These are phyloP conservation scores for Skeletonema tropicum DNA, from an alignment of 108 stramenopile genomes.

Conservation along the genomic window DNA sequence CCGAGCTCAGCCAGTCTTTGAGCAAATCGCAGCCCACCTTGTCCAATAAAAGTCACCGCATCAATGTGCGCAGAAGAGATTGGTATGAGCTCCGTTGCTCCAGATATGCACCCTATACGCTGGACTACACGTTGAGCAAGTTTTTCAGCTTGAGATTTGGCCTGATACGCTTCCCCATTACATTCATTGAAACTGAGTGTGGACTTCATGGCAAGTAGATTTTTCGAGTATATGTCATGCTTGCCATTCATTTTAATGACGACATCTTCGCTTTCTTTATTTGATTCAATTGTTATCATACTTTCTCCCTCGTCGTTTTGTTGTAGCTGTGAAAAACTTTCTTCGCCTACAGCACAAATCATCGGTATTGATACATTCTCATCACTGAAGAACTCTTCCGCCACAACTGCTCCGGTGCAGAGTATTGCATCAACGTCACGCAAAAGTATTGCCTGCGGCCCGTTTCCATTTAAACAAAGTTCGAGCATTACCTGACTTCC, in stretches of 20 bases:
- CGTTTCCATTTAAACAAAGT: conserved; percentile 66
- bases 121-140: conserved; percentile 57
- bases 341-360: conserved; percentile 27
- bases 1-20: conserved; percentile 62
- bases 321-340: conserved; percentile 23
- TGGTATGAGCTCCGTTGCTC: conserved; percentile 30
- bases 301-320: no score
- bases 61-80: conserved; percentile 76
- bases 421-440: conserved; percentile 69
- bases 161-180: neutral
- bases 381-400: conserved; percentile 65
- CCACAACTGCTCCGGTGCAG: conserved; percentile 73
- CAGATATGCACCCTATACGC: conserved; percentile 59
- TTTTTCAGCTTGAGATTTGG: conserved; percentile 43
- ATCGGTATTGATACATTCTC: conserved; percentile 28
- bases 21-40: conserved; percentile 71
- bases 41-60: conserved; percentile 86
- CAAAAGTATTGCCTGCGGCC: conserved; percentile 66
- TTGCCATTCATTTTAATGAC: neutral
- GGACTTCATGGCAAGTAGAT: conserved; percentile 19
- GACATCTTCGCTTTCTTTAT: conserved; percentile 8
- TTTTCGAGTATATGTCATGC: neutral
- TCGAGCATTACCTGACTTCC: conserved; percentile 83
- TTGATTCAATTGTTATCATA: neutral
- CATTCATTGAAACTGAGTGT: neutral